Percentiles rank a stretch among this genome's conserved stretches.
These are phyloP conservation scores for Colletotrichum brevisporum DNA, from an alignment of 2,329 filamentous ascomycete genomes.

Conservation along the genomic window DNA sequence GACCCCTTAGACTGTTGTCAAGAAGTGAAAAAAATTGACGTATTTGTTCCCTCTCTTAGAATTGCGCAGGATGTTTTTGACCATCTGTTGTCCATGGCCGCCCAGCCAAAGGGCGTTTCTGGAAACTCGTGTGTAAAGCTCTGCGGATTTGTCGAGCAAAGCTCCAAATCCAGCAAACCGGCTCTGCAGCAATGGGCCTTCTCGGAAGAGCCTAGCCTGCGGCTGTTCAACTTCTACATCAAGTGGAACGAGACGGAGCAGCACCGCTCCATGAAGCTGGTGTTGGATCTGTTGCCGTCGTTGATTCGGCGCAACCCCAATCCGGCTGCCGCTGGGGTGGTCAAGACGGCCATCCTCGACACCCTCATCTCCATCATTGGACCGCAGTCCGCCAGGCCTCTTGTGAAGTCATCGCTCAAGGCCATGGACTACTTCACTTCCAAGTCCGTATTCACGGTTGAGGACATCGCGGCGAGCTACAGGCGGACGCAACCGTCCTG, in stretches of 20 bases:
- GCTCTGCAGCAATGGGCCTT: constrained; percentile 65
- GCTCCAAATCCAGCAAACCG: constrained; percentile 63
- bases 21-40: constrained; percentile 4
- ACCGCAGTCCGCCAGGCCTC: constrained; percentile 71
- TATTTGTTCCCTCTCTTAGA: constrained; percentile 37
- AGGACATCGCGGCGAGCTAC: constrained; percentile 62
- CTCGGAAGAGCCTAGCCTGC: constrained; percentile 60
- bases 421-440: constrained; percentile 75
- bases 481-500: constrained; percentile 47
- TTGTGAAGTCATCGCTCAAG: constrained; percentile 79
- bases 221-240: constrained; percentile 73
- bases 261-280: constrained; percentile 73
- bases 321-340: constrained; percentile 50
- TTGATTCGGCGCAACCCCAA: constrained; percentile 66
- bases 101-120: constrained; percentile 68
- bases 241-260: constrained; percentile 78
- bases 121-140: constrained; percentile 72
- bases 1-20: not conserved
- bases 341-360: constrained; percentile 63
- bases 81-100: constrained; percentile 62
- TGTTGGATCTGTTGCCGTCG: constrained; percentile 70
- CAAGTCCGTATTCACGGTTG: constrained; percentile 69
- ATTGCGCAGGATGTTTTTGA: constrained; percentile 60
- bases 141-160: constrained; percentile 74
- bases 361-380: constrained; percentile 72